Evolutionary conservation across 2,329 filamentous ascomycete genomes (phyloP), one percentile per base, ranked within the genome.

Genomic region (Elsinoe necatrix): DNA sequence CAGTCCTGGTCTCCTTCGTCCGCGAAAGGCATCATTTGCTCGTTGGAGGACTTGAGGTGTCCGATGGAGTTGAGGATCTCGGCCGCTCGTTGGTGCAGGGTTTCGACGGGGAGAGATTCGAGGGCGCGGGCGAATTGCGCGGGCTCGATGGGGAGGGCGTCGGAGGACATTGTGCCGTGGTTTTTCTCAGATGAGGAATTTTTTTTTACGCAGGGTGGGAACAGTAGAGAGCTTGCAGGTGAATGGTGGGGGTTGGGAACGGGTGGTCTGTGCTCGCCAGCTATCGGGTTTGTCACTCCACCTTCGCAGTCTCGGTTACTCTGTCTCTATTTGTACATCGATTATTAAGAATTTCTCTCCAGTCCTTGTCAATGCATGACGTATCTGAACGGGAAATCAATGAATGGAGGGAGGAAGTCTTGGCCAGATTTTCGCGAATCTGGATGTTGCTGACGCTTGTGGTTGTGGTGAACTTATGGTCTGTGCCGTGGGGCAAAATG

Each of bases 61-160:
- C 80, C 77, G 66, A 90, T 84, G 63, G 78, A 82, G 77, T 89
- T 90, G 68, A 81, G 82, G 60, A 91, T 77, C 69, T 91, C 87
- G 66, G 86, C 80, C 58, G 85, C 80, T 71, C 90, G 90, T 70
- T 86, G 77, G 71, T 86, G 83, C 5, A 91, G 82, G 57, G 79
- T 79, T 60, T 80, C 77, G 62, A 84, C 68, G 39, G 85, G 80
- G 57, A 91, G 82, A 59, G 84, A 80, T 62, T 78, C 75, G 62
- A 91, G 77, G 21, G 87, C 87, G 60, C 76, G 74, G 66, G 67
- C 65, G 61, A 71, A 71, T 58, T 62, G 61, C 4, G 57, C 58
- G 5, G 67, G 62, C 20, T 63, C 57, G 58, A 71, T 71, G 35
- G 66, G 65, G 23, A 61, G 58, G 39, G 60, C 58, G 39, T 62